Conservation (phyloP, 306 rosid species). For the Vigna nakashimae region DNA sequence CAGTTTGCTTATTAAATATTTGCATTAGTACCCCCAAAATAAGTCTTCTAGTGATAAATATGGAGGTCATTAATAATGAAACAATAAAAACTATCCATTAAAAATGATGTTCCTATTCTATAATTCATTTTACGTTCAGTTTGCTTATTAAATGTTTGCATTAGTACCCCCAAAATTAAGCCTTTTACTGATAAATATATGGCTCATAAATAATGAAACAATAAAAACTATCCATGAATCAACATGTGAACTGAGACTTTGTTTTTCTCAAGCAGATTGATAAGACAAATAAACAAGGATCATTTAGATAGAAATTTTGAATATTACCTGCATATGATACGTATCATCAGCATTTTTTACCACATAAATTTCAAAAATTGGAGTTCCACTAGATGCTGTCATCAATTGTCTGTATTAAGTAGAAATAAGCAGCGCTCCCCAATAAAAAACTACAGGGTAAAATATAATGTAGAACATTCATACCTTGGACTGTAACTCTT, state of each 20-base stretch:
- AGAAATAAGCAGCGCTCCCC: constrained; percentile 41
- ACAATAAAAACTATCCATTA: constrained; percentile 31
- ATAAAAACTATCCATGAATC: constrained; percentile 34
- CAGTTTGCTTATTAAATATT: neutral
- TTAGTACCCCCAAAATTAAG: neutral
- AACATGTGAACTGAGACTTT: constrained; percentile 30
- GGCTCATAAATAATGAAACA: constrained; percentile 26
- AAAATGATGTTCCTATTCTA: constrained; percentile 9
- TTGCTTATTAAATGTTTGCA: neutral
- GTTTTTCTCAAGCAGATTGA: constrained; percentile 9
- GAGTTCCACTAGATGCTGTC: constrained; percentile 82
- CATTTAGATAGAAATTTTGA: constrained; percentile 33
- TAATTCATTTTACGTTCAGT: constrained; percentile 29
- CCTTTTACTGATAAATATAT: constrained; percentile 11
- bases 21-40: constrained; percentile 5
- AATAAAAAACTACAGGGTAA: constrained; percentile 28
- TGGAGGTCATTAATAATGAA: constrained; percentile 21
- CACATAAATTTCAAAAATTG: constrained; percentile 90
- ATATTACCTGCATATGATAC: constrained; percentile 83
- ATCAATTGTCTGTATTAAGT: constrained; percentile 81
- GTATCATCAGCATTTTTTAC: constrained; percentile 76
- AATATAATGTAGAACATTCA: constrained; percentile 41
- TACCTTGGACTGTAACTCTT: constrained; percentile 90
- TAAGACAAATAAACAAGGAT: constrained; percentile 25
- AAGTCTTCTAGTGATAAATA: constrained; percentile 13